Conservation (phyloP, 768 basidiomycete species). For the Termitomyces sp. region DNA sequence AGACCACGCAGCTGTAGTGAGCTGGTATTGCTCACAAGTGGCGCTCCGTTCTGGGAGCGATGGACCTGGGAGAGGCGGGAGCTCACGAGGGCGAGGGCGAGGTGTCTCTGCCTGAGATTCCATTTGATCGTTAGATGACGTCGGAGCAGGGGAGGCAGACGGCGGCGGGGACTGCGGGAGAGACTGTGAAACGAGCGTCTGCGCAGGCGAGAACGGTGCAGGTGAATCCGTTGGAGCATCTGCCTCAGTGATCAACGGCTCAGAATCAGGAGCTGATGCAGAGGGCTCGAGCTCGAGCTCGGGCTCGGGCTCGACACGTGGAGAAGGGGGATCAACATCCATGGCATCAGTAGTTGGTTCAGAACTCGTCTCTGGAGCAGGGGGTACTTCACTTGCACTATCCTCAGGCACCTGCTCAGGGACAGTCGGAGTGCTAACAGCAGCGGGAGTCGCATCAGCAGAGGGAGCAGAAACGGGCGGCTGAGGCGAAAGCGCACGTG, state of each 20-base stretch:
- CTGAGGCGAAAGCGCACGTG: background rate
- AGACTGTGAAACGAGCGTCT: background rate
- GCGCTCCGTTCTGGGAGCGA: background rate
- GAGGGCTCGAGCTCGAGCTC: background rate
- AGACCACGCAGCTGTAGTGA: constrained; percentile 14
- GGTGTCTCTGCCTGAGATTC: background rate
- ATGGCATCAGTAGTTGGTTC: background rate
- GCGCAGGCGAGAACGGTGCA: background rate
- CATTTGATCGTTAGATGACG: background rate
- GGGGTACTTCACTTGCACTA: background rate
- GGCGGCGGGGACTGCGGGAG: background rate
- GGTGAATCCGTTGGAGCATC: background rate
- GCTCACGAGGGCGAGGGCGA: background rate
- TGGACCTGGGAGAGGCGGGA: constrained; percentile 13
- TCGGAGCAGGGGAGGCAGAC: background rate
- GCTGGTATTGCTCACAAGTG: constrained; percentile 9
- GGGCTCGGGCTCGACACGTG: background rate
- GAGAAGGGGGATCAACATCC: background rate
- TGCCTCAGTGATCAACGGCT: background rate
- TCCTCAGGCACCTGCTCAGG: background rate
- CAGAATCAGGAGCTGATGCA: background rate
- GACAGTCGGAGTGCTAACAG: background rate
- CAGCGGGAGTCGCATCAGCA: background rate
- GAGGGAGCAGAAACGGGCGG: background rate
- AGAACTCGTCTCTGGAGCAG: background rate